Conservation (phyloP, 192 early-diverging fungal species). For the Coemansia guatemalensis region DNA sequence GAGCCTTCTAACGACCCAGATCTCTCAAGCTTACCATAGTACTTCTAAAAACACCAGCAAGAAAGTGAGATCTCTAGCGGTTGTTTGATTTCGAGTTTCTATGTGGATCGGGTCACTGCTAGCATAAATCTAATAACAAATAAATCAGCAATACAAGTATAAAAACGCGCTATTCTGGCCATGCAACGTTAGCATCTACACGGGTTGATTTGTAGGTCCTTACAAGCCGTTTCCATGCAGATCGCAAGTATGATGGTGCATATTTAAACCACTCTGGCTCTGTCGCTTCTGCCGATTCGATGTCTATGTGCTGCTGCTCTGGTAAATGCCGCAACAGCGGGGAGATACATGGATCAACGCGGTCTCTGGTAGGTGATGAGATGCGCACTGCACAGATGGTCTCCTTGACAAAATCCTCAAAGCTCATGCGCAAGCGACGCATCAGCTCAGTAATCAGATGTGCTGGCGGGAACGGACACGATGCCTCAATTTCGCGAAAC, state of each 20-base stretch:
- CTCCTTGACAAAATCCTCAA: slow-evolving; percentile 51
- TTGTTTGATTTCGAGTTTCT: no score
- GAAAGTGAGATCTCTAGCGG: no score
- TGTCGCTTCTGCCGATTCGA: slow-evolving; percentile 11
- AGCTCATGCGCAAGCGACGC: slow-evolving; percentile 41
- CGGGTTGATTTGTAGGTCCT: slow-evolving; percentile 29
- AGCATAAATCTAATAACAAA: not conserved
- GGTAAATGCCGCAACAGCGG: slow-evolving; percentile 48
- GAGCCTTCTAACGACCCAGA: no score
- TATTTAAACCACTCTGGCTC: slow-evolving; percentile 54
- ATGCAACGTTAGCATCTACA: no score
- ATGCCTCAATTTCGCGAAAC: slow-evolving; percentile 20
- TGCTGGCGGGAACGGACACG: slow-evolving; percentile 41
- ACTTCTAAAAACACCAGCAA: no score
- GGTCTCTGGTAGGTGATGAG: slow-evolving; percentile 32
- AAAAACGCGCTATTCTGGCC: not conserved
- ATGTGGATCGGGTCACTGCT: no score
- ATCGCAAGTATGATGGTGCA: slow-evolving; percentile 46
- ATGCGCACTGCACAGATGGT: slow-evolving; percentile 44
- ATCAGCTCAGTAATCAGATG: slow-evolving; percentile 51
- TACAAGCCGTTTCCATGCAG: slow-evolving; percentile 48
- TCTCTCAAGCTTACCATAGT: no score
- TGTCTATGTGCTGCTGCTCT: slow-evolving; percentile 24
- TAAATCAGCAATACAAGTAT: slow-evolving; percentile 1
- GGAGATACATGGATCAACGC: slow-evolving; percentile 47